Percentiles rank a stretch among this genome's conserved stretches.
phyloP scores from a whole-genome alignment of 225 moss, liverwort and hornwort species.

The Neckera pumila region DNA sequence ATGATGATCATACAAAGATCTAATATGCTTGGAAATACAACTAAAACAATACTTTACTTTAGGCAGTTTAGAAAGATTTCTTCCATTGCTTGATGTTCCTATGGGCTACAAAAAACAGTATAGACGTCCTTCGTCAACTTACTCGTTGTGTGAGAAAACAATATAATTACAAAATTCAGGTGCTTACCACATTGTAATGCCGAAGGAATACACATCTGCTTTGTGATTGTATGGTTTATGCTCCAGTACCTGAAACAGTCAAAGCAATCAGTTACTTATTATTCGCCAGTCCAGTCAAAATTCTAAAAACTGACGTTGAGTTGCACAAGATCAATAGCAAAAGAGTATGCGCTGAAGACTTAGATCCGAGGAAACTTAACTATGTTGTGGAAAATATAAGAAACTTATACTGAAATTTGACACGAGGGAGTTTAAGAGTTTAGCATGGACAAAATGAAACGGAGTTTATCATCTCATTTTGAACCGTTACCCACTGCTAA shows the following conservation, averaged over 20 bases:
- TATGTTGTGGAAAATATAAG: neutral
- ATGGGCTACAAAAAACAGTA: neutral
- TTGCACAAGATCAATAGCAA: neutral
- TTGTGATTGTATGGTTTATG: conserved; percentile 92
- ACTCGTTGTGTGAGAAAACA: no score
- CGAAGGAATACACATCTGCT: conserved; percentile 88
- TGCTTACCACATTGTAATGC: conserved; percentile 74
- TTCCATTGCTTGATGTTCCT: neutral
- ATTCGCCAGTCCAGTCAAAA: neutral
- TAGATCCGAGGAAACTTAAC: neutral
- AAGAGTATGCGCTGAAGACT: neutral
- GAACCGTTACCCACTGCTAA: no score
- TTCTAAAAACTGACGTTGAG: neutral
- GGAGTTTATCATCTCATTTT: no score
- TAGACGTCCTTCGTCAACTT: neutral
- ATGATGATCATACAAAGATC: neutral
- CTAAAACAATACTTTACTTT: neutral
- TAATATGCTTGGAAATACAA: neutral
- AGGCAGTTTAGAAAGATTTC: neutral
- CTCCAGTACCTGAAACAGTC: conserved; percentile 57
- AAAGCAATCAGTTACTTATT: neutral
- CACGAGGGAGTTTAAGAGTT: no score
- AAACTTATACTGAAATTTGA: neutral
- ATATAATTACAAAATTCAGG: neutral
- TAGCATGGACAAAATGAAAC: no score